A percentile compares a stretch with the other conserved stretches of the same genome.
phyloP scores from a whole-genome alignment of 2,329 filamentous ascomycete genomes.

The Apiospora phragmitis region DNA sequence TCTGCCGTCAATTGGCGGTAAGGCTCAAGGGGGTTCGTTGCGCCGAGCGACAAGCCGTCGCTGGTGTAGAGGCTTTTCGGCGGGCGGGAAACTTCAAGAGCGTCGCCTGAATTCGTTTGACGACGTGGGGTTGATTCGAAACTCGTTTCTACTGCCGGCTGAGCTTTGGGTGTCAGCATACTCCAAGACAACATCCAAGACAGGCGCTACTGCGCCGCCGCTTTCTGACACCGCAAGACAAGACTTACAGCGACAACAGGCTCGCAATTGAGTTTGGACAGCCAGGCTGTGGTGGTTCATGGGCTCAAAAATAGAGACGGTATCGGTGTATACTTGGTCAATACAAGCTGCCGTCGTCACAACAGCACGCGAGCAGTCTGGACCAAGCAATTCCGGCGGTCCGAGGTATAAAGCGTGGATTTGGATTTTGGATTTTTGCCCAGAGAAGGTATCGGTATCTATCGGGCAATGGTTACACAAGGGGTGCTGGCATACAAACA shows the following conservation, averaged over 20 bases:
- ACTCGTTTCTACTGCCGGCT: not conserved
- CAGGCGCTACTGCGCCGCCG: not conserved
- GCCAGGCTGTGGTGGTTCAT: not conserved
- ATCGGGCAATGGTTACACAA: slow-evolving; percentile 4
- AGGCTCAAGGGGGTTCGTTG: not conserved
- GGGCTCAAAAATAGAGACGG: not conserved
- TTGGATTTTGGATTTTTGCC: not conserved
- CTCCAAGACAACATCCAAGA: not conserved
- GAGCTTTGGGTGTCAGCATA: not conserved
- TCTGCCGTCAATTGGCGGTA: not conserved
- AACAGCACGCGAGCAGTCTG: not conserved
- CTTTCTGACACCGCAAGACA: not conserved
- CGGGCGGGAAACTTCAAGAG: not conserved
- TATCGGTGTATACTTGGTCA: not conserved
- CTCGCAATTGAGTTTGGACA: not conserved
- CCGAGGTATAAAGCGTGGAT: not conserved
- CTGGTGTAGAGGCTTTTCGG: not conserved
- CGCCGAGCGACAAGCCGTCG: not conserved
- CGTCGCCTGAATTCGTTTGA: not conserved
- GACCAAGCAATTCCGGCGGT: not conserved
- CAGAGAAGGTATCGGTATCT: not conserved
- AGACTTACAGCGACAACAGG: not conserved
- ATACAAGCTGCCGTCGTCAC: not conserved
- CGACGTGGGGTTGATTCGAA: not conserved
- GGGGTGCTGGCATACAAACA: slow-evolving; percentile 11